Evolutionary conservation across 306 rosid species (phyloP).

Genomic region (Crataegus laevigata): DNA sequence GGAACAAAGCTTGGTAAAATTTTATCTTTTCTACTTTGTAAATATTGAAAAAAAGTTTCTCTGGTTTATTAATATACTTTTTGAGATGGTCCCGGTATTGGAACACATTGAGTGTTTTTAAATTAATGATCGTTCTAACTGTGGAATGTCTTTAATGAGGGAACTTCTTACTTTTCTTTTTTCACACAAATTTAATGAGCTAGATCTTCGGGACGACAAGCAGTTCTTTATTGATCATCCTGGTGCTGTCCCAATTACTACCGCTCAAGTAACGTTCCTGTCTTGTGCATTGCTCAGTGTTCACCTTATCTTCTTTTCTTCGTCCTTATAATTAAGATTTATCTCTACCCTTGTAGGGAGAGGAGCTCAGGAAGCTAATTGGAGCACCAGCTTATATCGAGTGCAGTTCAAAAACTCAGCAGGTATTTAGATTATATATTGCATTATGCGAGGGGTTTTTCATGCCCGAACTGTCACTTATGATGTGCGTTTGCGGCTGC

Average conservation of each 20-base stretch:
- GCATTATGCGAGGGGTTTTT: neutral
- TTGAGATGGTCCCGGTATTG: neutral
- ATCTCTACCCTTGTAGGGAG: conserved; percentile 54
- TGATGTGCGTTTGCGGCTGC: conserved; percentile 8
- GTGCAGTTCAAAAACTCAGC: conserved; percentile 96
- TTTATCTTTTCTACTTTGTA: neutral
- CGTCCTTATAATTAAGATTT: neutral
- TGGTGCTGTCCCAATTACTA: conserved; percentile 85
- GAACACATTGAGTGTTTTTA: neutral
- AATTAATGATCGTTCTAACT: neutral
- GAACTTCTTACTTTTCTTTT: neutral
- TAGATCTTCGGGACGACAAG: conserved; percentile 97
- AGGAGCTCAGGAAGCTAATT: conserved; percentile 91
- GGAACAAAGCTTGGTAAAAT: conserved; percentile 91
- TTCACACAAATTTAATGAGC: conserved; percentile 23
- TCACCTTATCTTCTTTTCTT: neutral
- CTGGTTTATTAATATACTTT: neutral
- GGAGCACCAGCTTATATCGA: conserved; percentile 91
- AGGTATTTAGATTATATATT: conserved; percentile 32
- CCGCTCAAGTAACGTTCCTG: conserved; percentile 54
- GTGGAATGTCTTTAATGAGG: neutral
- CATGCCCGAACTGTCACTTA: conserved; percentile 1
- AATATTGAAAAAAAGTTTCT: neutral
- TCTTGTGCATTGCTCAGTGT: neutral
- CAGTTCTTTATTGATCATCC: conserved; percentile 94